Base-by-base conservation (phyloP, 2,329 filamentous ascomycete species). In the Neurospora crassa region DNA sequence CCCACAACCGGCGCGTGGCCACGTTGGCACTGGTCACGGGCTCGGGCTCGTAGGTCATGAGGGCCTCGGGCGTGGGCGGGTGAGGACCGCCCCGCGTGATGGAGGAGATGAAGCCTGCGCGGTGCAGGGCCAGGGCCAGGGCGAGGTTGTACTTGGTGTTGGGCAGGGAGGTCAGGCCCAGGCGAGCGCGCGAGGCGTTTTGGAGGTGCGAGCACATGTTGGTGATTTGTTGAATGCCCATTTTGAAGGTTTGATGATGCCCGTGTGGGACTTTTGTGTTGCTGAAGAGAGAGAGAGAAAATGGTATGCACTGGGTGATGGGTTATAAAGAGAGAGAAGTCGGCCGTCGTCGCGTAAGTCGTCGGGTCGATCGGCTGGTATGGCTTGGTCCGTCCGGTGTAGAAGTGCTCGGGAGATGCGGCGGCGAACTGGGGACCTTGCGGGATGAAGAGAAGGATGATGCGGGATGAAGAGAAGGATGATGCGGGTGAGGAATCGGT, bases 201-300 rank as follows among this genome's bases (percentile, higher is more conserved):
- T 96, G 92, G 71, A 97, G 86, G 84, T 97, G 94, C 75, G 93
- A 94, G 86, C 92, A 96, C 82, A 94, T 89, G 84, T 95, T 85
- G 77, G 89, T 87, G 74, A 97, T 87, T 81, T 91, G 89, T 79
- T 88, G 84, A 82, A 97, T 87, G 77, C 79, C 79, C 80, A 81
- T 81, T 69, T 75, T 40, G 37, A 40, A 40, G 37, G 10, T 40
- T 40, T 29, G 29, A 5, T 40, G 37, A 11, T 40, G 37, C 37
- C 37, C 37, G 37, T 40, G 37, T 29, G 37, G 37, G 37, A 40
- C 37, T 40, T 40, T 40, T 40, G 37, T 40, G 37, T 10, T 3
- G 37, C 10, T 10, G 37, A 40, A 40, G 7, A 40, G 37, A 40
- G 10, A 8, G 7, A 10, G 7, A 2, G 34, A 34, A 34, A 34